Base-by-base conservation (phyloP, 1,284 basidiomycete species). In the Filobasidium uniguttulatum region DNA sequence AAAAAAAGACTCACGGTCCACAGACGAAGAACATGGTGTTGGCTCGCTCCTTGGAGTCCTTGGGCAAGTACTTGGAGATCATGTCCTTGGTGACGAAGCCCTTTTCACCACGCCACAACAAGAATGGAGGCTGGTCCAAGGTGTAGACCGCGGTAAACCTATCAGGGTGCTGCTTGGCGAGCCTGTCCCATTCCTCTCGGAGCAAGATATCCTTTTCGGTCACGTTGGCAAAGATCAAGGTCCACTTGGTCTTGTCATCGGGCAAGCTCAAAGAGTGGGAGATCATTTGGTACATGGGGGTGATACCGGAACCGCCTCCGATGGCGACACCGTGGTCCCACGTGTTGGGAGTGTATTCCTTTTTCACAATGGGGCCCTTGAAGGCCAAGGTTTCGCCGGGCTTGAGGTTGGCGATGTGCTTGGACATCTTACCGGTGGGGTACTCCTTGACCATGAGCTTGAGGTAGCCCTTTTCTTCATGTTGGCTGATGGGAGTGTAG, bases 51-150 rank as follows among this genome's bases (percentile, higher is more conserved):
- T 52, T 43, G 41, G 50, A 44, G 5, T 54, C 55, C 25, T 44
- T 48, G 19, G 82, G 82, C 67, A 88, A 72, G 65, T 80, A 72
- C 56, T 81, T 71, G 63, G 84, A 75, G 62, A 98, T 88, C 64
- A 93, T 88, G n/a, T 93, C 88, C 71, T 86, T 87, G 59, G 81
- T 80, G 49, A 98, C 85, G 63, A 94, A 98, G 37, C 93, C 93
- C 48, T 81, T 78, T 55, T 88, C 90, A 49, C 47, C 47, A 36
- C 74, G 77, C 40, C 40, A 43, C 93, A 93, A 98, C 57, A 71
- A 76, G 37, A 75, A 72, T 12, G 91, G 89, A 5, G 90, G 81
- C 72, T 88, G 88, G 75, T 98, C 94, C 61, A 98, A 78, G 50
- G 93, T 85, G 69, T 93, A 91, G 87, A 58, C 81, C 78, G 44